These are phyloP conservation scores for Coemansia furcata DNA, from an alignment of 192 early-diverging fungal genomes.

Conservation along the genomic window DNA sequence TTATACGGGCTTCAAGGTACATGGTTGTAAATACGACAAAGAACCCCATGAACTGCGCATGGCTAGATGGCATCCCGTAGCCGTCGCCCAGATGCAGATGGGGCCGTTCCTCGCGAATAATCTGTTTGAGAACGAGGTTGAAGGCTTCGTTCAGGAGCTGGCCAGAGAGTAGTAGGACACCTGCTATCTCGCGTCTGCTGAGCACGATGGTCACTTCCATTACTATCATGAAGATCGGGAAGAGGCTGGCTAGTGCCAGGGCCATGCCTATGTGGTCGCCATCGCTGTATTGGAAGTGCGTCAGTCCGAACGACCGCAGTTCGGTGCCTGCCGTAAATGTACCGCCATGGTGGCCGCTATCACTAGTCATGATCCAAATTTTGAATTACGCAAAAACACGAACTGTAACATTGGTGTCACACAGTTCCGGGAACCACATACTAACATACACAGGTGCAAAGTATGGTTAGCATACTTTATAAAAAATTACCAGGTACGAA, in stretches of 20 bases:
- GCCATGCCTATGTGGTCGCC: slow-evolving; percentile 38
- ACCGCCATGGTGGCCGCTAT: not conserved
- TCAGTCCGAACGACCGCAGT: slow-evolving; percentile 40
- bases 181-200: slow-evolving; percentile 42
- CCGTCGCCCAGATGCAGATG: slow-evolving; percentile 41
- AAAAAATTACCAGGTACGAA: slow-evolving; percentile 3
- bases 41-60: slow-evolving; percentile 53
- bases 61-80: slow-evolving; percentile 54
- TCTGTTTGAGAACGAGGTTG: slow-evolving; percentile 30
- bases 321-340: not conserved
- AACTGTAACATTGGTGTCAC: not conserved
- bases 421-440: not conserved
- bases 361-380: not conserved
- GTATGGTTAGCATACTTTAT: not conserved
- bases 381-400: not conserved
- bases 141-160: slow-evolving; percentile 46
- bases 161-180: slow-evolving; percentile 26
- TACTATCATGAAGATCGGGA: slow-evolving; percentile 49
- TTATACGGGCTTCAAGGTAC: slow-evolving; percentile 21
- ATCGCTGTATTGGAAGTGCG: slow-evolving; percentile 47
- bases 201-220: slow-evolving; percentile 42
- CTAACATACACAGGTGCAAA: not conserved
- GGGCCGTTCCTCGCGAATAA: slow-evolving; percentile 32
- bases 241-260: slow-evolving; percentile 39
- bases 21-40: slow-evolving; percentile 24